A percentile compares a stretch with the other conserved stretches of the same genome.
Evolutionary conservation across 2,329 filamentous ascomycete species (phyloP).

Genomic region (Diplodia sapinea): DNA sequence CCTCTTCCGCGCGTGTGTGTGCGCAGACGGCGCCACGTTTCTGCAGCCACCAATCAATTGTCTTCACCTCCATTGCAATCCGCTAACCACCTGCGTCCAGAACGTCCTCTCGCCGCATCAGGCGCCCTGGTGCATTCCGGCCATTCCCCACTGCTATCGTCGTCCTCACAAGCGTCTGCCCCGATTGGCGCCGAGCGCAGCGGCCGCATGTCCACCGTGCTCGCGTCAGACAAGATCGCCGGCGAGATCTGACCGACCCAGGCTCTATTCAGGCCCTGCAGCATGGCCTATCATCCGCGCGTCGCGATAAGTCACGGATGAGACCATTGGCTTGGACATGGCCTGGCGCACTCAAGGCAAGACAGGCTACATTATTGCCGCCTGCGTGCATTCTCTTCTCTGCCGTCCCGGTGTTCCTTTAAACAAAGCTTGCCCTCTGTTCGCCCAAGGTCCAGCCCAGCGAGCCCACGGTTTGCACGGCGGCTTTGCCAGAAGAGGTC

Average conservation of each 20-base stretch:
- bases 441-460: too few species aligned
- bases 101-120: background rate
- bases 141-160: too few species aligned
- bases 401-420: too few species aligned
- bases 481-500: background rate
- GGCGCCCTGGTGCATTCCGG: background rate
- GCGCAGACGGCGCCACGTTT: background rate
- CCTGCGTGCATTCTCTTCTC: too few species aligned
- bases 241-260: background rate
- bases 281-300: background rate
- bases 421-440: too few species aligned
- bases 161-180: too few species aligned
- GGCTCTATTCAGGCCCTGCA: background rate
- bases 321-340: background rate
- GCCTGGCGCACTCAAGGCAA: background rate
- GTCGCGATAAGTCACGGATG: background rate
- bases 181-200: too few species aligned
- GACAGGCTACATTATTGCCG: background rate
- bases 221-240: too few species aligned
- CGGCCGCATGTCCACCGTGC: too few species aligned
- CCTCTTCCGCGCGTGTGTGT: conserved; percentile 14
- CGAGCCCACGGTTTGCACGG: background rate
- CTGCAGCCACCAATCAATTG: background rate
- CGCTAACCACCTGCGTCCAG: background rate
- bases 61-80: background rate